Evolutionary conservation across 1,284 basidiomycete genomes (phyloP), one percentile per base, ranked within the genome.

Genomic region (Cryptococcus neoformans): DNA sequence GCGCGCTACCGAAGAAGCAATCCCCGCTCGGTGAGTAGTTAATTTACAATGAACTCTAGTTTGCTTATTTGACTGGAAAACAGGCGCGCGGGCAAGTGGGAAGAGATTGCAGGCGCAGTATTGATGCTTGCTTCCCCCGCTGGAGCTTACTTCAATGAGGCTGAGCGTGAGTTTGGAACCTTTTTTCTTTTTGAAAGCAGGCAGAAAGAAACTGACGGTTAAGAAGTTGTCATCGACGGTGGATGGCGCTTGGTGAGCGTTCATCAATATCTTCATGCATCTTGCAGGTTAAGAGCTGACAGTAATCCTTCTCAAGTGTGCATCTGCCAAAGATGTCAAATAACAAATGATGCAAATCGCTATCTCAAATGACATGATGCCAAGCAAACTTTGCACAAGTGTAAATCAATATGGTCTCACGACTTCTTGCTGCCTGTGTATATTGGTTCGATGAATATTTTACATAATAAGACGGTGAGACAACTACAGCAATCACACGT

Each of bases 101-200:
- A 63, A 44, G 66, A 70, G 57, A 60, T 70, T 14, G 68, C 62
- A 3, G 68, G 68, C 8, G 51, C 64, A 4, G 63, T 63, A 37
- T 37, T 70, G 44, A 64, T 70, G 65, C 59, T 68, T 44, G 63
- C 63, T 38, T 60, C 63, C 7, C 60, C 60, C 35, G 68, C 66
- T 35, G 68, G 68, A 8, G 56, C 41, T 7, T 65, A 64, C 52
- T 21, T 65, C 37, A 70, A 70, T 50, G 65, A 58, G 4, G 49
- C 58, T 7, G 53, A 58, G 17, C 37, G 46, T 47, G 46, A 47
- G 46, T 47, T 11, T 28, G 7, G 7, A 14, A 17, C 21, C 10
- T 28, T 16, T 12, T 35, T 47, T 4, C 28, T 2, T 28, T 28
- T 28, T 28, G 4, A 4, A 28, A 28, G 28, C 14, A 47, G 46